phyloP scores from a whole-genome alignment of 768 basidiomycete genomes.

The Boletus huronensis region DNA sequence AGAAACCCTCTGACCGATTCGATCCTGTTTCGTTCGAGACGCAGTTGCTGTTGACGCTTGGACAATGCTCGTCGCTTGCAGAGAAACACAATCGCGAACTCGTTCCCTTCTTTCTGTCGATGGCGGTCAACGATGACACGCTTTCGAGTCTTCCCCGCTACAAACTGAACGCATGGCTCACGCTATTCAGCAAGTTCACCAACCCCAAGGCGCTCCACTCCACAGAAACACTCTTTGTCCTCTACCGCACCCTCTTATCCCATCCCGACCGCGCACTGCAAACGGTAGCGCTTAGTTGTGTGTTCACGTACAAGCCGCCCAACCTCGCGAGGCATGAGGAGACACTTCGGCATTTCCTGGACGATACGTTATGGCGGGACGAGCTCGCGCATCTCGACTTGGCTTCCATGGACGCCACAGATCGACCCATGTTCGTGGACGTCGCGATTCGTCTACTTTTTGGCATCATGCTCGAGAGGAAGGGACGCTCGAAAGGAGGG shows the following conservation, averaged over 20 bases:
- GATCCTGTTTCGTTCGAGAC: constrained; percentile 74
- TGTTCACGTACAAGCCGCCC: constrained; percentile 78
- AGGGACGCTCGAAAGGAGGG: constrained; percentile 62
- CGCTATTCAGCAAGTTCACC: constrained; percentile 81
- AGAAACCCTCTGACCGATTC: constrained; percentile 51
- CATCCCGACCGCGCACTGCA: constrained; percentile 83
- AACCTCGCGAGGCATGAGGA: constrained; percentile 53
- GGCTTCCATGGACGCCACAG: constrained; percentile 48
- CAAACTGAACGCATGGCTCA: constrained; percentile 74
- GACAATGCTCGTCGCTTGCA: constrained; percentile 64
- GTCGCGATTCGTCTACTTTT: constrained; percentile 75
- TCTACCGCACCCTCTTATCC: constrained; percentile 76
- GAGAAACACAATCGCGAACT: constrained; percentile 89
- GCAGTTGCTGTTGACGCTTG: constrained; percentile 71
- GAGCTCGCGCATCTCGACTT: constrained; percentile 73
- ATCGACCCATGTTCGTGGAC: constrained; percentile 65
- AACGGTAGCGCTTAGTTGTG: constrained; percentile 66
- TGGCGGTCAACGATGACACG: constrained; percentile 33
- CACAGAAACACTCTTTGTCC: constrained; percentile 55
- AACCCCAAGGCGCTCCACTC: constrained; percentile 89
- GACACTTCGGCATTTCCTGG: constrained; percentile 66
- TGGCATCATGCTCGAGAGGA: constrained; percentile 82
- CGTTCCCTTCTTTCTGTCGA: constrained; percentile 73
- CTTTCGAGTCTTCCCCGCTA: constrained; percentile 48
- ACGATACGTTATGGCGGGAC: constrained; percentile 88